Evolutionary conservation across 176 grass and related monocot species (phyloP).

Genomic region (Oryza brachyantha): DNA sequence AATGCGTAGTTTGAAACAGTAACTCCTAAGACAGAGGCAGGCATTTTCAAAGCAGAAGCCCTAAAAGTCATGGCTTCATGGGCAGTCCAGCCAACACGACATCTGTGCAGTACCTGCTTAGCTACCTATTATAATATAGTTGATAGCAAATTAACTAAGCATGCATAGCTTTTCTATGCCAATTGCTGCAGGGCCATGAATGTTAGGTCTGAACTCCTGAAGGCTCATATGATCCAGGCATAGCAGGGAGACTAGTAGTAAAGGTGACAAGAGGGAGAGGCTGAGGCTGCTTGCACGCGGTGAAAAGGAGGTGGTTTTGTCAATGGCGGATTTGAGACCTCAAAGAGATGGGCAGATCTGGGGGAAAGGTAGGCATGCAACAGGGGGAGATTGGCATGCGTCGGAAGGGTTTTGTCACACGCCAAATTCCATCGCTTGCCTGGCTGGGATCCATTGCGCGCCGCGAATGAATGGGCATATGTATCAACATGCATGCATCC

Average conservation of each 20-base stretch:
- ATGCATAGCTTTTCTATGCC: conserved; percentile 10
- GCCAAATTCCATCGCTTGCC: background rate
- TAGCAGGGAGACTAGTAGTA: too few species aligned
- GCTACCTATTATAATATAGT: background rate
- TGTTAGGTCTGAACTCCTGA: conserved; percentile 31
- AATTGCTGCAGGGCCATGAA: background rate
- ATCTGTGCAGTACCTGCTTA: conserved; percentile 1
- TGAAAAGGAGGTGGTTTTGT: conserved; percentile 12
- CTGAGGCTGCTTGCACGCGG: background rate
- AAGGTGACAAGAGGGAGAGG: too few species aligned
- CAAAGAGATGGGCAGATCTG: background rate
- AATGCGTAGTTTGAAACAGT: conserved; percentile 44
- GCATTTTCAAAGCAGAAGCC: conserved; percentile 22
- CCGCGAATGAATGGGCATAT: background rate
- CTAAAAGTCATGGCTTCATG: conserved; percentile 35
- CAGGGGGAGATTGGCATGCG: background rate
- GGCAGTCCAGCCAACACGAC: conserved; percentile 42
- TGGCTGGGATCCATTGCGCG: background rate
- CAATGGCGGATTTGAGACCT: conserved; percentile 44
- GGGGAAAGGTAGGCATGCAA: background rate
- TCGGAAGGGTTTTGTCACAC: conserved; percentile 9
- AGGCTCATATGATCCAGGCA: conserved; percentile 31
- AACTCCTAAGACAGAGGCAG: conserved; percentile 18
- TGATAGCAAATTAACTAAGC: conserved; percentile 10
- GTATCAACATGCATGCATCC: too few species aligned